Conservation (phyloP, 2,329 filamentous ascomycete species). For the Beauveria sp. region DNA sequence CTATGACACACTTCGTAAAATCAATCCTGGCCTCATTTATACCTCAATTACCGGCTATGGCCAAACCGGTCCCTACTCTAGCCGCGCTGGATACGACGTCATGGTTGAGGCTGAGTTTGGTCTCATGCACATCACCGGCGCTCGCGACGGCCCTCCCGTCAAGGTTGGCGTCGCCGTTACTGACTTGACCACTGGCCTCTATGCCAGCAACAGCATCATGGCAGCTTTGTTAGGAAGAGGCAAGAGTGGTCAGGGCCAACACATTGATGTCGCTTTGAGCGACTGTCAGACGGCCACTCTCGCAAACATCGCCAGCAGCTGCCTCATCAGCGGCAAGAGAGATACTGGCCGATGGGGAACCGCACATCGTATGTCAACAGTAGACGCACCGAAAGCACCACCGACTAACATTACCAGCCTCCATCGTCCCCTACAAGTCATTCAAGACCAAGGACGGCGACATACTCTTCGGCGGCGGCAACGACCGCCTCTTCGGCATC, state of each 20-base stretch:
- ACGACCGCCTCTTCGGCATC: slow-evolving; percentile 60
- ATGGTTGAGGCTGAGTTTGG: slow-evolving; percentile 99
- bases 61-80: slow-evolving; percentile 84
- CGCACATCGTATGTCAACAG: slow-evolving; percentile 64
- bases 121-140: slow-evolving; percentile 95
- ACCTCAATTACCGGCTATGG: slow-evolving; percentile 96
- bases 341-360: slow-evolving; percentile 93
- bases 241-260: slow-evolving; percentile 73
- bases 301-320: slow-evolving; percentile 91
- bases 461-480: slow-evolving; percentile 64
- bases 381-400: not conserved
- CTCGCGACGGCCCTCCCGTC: slow-evolving; percentile 79
- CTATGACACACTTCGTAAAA: slow-evolving; percentile 68
- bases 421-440: slow-evolving; percentile 89
- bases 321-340: slow-evolving; percentile 76
- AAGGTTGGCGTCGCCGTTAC: slow-evolving; percentile 98
- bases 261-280: slow-evolving; percentile 84
- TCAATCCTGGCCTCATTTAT: slow-evolving; percentile 86
- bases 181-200: slow-evolving; percentile 88
- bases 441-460: slow-evolving; percentile 69
- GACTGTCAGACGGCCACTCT: slow-evolving; percentile 94
- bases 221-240: slow-evolving; percentile 74
- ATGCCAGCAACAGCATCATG: slow-evolving; percentile 93
- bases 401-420: slow-evolving; percentile 46
- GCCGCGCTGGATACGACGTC: slow-evolving; percentile 90